A percentile compares a stretch with the other conserved stretches of the same genome.
Conservation (phyloP, 805 yeast genomes). For the Metschnikowia cerradonensis region DNA sequence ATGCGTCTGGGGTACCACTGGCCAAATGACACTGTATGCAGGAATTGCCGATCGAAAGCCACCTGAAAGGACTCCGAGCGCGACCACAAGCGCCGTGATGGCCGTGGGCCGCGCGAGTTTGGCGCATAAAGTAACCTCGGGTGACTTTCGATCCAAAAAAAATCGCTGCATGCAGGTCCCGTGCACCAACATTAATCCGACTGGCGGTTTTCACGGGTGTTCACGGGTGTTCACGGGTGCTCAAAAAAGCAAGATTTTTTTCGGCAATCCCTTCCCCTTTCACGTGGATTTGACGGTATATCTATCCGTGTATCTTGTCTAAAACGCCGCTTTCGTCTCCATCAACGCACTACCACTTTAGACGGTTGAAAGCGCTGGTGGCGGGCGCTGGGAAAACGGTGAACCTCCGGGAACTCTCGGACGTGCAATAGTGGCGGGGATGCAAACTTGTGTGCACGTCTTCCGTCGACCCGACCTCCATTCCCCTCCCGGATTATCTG, state of each 20-base stretch:
- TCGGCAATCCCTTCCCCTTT: neutral
- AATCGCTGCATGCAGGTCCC: neutral
- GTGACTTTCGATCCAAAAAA: slow-evolving; percentile 8
- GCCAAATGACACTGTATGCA: slow-evolving; percentile 1
- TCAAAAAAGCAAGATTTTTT: neutral
- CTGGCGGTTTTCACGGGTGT: slow-evolving; percentile 5
- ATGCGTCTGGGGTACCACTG: slow-evolving; percentile 21
- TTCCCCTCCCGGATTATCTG: slow-evolving; percentile 5
- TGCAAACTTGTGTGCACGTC: slow-evolving; percentile 6
- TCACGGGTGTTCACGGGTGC: slow-evolving; percentile 3
- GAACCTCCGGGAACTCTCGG: slow-evolving; percentile 6
- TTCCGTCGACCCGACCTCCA: slow-evolving; percentile 5
- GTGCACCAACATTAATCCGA: slow-evolving; percentile 3
- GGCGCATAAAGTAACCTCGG: slow-evolving; percentile 8
- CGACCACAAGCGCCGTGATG: slow-evolving; percentile 2
- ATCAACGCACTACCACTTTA: no score
- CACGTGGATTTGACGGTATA: neutral
- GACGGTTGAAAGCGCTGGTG: no score
- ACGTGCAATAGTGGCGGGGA: slow-evolving; percentile 7
- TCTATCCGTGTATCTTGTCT: no score
- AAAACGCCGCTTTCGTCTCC: no score
- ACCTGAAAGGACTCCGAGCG: slow-evolving; percentile 6
- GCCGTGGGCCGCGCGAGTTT: neutral
- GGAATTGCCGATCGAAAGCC: slow-evolving; percentile 3
- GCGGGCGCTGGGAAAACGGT: no score